These are phyloP conservation scores for Phytophthora citricola DNA, from an alignment of 352 stramenopile species.

Conservation along the genomic window DNA sequence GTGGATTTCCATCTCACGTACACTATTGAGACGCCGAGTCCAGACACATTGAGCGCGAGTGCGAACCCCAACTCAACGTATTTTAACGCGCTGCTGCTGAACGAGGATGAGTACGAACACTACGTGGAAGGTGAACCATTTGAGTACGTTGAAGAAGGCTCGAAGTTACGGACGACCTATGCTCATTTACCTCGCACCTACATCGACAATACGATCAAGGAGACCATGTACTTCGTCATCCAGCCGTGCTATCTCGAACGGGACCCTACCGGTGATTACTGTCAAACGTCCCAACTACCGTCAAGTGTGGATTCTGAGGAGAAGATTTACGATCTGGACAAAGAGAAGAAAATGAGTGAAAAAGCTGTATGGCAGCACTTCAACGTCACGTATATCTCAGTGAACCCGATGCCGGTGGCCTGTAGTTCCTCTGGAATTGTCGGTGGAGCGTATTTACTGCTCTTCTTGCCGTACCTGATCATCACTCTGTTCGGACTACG, in stretches of 20 bases:
- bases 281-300: constrained; percentile 44
- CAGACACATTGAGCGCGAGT: constrained; percentile 17
- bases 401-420: constrained; percentile 71
- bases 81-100: constrained; percentile 66
- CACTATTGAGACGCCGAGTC: constrained; percentile 39
- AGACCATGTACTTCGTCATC: constrained; percentile 68
- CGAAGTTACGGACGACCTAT: constrained; percentile 55
- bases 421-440: constrained; percentile 55
- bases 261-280: constrained; percentile 47
- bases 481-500: constrained; percentile 61
- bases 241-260: constrained; percentile 58
- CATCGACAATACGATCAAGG: constrained; percentile 53
- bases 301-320: constrained; percentile 37
- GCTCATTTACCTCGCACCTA: constrained; percentile 51
- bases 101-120: constrained; percentile 58
- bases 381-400: constrained; percentile 47
- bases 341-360: constrained; percentile 28
- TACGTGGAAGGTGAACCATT: constrained; percentile 63
- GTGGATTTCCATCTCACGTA: constrained; percentile 66
- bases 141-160: constrained; percentile 48
- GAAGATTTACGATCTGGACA: constrained; percentile 58
- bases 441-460: constrained; percentile 55
- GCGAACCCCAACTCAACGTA: constrained; percentile 32
- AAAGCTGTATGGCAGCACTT: constrained; percentile 23
- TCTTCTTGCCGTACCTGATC: constrained; percentile 69